Evolutionary conservation across 305 asterid genomes (phyloP).

Genomic region (Fraxinus albicans): DNA sequence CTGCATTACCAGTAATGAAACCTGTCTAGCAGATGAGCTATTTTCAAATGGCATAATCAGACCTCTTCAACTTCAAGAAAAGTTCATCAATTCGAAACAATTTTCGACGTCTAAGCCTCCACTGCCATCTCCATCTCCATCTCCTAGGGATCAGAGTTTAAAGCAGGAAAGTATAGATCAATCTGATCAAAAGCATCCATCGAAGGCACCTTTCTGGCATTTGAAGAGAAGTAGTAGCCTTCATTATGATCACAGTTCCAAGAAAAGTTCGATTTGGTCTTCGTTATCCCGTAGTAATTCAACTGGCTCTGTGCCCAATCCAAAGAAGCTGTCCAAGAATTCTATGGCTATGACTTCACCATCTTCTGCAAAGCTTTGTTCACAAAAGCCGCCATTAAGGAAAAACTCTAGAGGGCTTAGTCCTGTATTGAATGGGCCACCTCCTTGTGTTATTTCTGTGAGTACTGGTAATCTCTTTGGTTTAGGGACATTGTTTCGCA

Average conservation of each 20-base stretch:
- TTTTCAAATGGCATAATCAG: constrained; percentile 26
- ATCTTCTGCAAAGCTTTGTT: constrained; percentile 10
- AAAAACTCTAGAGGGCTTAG: constrained; percentile 31
- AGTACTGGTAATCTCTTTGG: constrained; percentile 46
- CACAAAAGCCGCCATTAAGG: constrained; percentile 44
- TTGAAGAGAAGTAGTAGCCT: constrained; percentile 43
- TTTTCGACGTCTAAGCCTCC: constrained; percentile 12
- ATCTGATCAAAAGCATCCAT: constrained; percentile 26
- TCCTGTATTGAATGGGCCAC: constrained; percentile 39
- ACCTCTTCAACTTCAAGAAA: constrained; percentile 28
- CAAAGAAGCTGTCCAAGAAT: constrained; percentile 16
- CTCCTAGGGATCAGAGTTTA: not conserved
- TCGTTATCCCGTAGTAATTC: constrained; percentile 39
- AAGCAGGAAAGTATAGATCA: not conserved
- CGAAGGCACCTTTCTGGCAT: constrained; percentile 31
- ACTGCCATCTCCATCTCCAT: not conserved
- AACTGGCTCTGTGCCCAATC: constrained; percentile 37
- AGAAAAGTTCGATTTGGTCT: constrained; percentile 45
- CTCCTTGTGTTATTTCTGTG: constrained; percentile 34
- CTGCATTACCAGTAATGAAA: constrained; percentile 20
- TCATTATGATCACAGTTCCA: constrained; percentile 30
- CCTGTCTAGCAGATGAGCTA: constrained; percentile 30
- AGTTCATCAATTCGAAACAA: constrained; percentile 21
- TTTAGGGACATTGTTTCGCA: constrained; percentile 39
- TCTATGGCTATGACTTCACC: not conserved